These are phyloP conservation scores for Pseudogymnoascus sp. DNA, from an alignment of 2,329 filamentous ascomycete species.

Conservation along the genomic window DNA sequence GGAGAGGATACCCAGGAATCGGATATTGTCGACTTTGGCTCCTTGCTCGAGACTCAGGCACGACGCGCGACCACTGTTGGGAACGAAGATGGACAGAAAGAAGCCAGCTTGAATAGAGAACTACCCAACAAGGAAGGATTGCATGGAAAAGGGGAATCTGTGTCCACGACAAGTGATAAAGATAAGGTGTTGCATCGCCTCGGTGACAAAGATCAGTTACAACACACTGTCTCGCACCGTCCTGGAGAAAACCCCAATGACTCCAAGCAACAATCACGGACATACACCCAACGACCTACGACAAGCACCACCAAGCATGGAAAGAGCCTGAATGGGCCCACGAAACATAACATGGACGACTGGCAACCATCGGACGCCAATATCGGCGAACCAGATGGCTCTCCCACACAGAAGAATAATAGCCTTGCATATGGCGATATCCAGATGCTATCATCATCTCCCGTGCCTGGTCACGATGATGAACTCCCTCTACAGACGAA, in stretches of 20 bases:
- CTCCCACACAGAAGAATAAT: slow-evolving; percentile 1
- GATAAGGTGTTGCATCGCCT: not conserved
- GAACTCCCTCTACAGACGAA: not conserved
- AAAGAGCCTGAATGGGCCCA: not conserved
- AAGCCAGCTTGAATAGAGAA: not conserved
- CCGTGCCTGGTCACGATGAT: not conserved
- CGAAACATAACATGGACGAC: not conserved
- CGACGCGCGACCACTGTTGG: not conserved
- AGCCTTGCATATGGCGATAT: slow-evolving; percentile 1
- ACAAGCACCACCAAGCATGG: not conserved
- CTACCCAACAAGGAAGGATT: not conserved
- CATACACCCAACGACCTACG: not conserved
- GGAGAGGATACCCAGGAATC: not conserved
- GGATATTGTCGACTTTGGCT: not conserved
- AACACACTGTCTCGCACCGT: not conserved
- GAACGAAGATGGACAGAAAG: not conserved
- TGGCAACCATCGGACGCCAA: not conserved
- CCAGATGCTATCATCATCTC: not conserved
- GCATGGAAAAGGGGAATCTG: too few relatives aligned
- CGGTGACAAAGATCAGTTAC: not conserved
- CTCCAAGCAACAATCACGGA: not conserved
- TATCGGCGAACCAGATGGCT: not conserved
- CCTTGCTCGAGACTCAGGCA: not conserved
- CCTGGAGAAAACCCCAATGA: not conserved
- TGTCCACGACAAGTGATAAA: not conserved